phyloP scores from a whole-genome alignment of 2,329 filamentous ascomycete genomes.

The Fusarium sp. region DNA sequence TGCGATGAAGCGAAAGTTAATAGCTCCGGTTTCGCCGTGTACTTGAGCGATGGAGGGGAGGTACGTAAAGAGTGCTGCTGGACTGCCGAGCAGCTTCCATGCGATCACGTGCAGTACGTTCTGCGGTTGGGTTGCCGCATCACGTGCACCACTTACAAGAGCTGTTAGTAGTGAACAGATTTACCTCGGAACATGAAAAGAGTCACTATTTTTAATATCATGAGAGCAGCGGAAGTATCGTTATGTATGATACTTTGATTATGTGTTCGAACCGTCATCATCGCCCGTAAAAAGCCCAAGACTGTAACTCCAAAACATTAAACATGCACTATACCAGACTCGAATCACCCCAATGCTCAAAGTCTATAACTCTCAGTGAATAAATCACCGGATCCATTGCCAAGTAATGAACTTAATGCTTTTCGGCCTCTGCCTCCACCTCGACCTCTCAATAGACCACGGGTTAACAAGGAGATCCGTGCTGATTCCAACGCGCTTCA shows the following conservation, averaged over 20 bases:
- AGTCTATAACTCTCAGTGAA: not conserved
- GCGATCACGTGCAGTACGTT: slow-evolving; percentile 17
- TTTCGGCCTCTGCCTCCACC: not conserved
- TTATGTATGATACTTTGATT: not conserved
- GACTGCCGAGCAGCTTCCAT: slow-evolving; percentile 7
- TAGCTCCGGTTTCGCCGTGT: slow-evolving; percentile 33
- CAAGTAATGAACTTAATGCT: not conserved
- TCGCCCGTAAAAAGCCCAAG: not conserved
- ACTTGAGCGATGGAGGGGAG: not conserved
- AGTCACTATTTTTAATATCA: not conserved
- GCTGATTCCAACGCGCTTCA: not conserved
- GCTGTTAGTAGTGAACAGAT: not conserved
- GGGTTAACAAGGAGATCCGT: not conserved
- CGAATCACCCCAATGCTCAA: not conserved
- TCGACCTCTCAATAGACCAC: not conserved
- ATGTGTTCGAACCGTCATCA: not conserved
- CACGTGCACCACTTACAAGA: slow-evolving; percentile 4
- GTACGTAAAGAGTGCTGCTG: slow-evolving; percentile 15
- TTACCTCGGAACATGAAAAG: not conserved
- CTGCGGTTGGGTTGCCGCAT: slow-evolving; percentile 2
- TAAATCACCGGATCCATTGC: not conserved
- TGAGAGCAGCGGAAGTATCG: not conserved
- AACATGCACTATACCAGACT: not conserved
- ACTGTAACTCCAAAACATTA: not conserved
- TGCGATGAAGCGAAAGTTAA: slow-evolving; percentile 4